phyloP scores from a whole-genome alignment of 805 yeast species.

The Barnettozyma wickerhamii region DNA sequence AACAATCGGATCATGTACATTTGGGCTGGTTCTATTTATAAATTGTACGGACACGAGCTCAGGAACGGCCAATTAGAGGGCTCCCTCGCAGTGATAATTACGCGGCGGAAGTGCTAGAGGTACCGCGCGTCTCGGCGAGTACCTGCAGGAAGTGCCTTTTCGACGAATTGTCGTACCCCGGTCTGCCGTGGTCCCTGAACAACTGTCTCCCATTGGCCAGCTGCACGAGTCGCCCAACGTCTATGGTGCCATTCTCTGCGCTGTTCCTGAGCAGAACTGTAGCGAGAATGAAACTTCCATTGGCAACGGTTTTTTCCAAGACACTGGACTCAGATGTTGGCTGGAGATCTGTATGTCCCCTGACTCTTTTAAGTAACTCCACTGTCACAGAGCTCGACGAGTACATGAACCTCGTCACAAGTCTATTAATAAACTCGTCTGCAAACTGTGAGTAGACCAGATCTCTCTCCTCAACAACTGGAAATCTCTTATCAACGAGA shows the following conservation, averaged over 20 bases:
- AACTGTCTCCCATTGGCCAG: background rate
- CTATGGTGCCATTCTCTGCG: background rate
- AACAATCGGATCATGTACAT: too few species aligned
- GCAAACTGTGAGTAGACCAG: background rate
- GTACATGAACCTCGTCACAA: background rate
- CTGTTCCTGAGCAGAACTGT: background rate
- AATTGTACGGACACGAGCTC: too few species aligned
- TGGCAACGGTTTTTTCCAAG: slow-evolving; percentile 1
- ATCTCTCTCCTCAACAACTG: background rate
- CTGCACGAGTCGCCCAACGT: background rate
- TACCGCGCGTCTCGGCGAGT: too few species aligned
- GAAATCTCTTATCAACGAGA: slow-evolving; percentile 1
- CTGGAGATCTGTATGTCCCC: background rate
- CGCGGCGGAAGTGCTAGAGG: too few species aligned
- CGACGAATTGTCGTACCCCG: background rate
- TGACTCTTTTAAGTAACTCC: slow-evolving; percentile 1
- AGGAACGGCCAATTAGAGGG: too few species aligned
- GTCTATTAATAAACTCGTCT: background rate
- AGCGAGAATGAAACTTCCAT: slow-evolving; percentile 6
- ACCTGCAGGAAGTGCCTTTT: background rate
- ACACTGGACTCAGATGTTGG: background rate
- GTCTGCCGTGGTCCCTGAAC: background rate
- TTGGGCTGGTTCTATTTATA: background rate
- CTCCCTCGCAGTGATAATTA: too few species aligned
- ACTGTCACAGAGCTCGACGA: background rate